Percentiles rank a stretch among this genome's conserved stretches.
phyloP scores from a whole-genome alignment of 768 basidiomycete species.

The Dacryopinax spathularia region DNA sequence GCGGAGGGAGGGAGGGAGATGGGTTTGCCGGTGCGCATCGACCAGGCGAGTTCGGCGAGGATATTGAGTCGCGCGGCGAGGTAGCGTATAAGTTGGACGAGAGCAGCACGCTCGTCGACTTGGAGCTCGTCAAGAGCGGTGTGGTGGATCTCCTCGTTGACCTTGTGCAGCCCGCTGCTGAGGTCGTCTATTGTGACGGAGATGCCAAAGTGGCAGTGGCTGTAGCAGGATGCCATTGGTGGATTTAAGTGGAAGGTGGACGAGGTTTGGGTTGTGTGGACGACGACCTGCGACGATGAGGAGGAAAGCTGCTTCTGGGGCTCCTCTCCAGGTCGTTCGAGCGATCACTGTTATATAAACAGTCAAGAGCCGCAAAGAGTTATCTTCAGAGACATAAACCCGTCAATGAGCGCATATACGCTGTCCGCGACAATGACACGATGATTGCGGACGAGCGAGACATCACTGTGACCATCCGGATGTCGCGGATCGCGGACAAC shows the following conservation, averaged over 20 bases:
- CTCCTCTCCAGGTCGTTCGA: not conserved
- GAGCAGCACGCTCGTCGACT: not conserved
- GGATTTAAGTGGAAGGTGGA: not conserved
- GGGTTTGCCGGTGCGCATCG: not conserved
- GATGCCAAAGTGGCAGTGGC: not conserved
- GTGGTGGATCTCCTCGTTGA: not conserved
- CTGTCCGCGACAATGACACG: not conserved
- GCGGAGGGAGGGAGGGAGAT: not conserved
- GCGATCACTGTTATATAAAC: no score
- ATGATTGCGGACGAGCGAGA: not conserved
- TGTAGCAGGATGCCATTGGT: not conserved
- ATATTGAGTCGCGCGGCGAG: not conserved
- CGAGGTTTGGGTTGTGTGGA: not conserved
- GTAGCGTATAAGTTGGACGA: not conserved
- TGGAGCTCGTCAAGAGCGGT: not conserved
- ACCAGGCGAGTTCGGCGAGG: not conserved
- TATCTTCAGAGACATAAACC: no score
- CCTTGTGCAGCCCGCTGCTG: slow-evolving; percentile 3
- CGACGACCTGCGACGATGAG: not conserved
- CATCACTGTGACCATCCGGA: not conserved
- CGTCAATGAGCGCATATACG: not conserved
- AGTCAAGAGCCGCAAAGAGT: no score
- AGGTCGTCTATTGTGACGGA: not conserved
- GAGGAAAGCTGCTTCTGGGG: not conserved
- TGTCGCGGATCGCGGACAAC: not conserved